Conservation (phyloP, 1,284 basidiomycete species). For the Leccinum pallidistipes region DNA sequence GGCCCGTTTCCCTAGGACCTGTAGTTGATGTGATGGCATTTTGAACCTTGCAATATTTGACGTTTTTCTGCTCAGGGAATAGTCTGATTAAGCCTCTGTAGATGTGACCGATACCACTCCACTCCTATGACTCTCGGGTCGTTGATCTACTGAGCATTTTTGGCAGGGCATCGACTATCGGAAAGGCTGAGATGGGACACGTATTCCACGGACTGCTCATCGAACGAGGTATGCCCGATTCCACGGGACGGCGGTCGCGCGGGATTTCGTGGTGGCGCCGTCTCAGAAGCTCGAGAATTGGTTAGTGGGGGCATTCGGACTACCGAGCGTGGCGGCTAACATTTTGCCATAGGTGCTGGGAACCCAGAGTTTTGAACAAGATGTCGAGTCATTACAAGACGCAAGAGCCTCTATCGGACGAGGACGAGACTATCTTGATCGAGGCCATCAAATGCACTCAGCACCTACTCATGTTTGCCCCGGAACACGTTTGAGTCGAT, state of each 20-base stretch:
- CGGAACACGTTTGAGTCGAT: slow-evolving; percentile 64
- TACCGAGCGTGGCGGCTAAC: neutral
- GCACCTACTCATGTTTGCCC: slow-evolving; percentile 95
- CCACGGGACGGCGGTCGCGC: too few species aligned
- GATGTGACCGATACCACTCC: neutral
- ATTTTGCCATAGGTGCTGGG: slow-evolving; percentile 61
- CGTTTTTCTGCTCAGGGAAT: neutral
- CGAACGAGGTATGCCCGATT: too few species aligned
- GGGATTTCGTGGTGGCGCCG: too few species aligned
- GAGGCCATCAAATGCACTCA: slow-evolving; percentile 97
- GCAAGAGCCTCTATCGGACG: slow-evolving; percentile 63
- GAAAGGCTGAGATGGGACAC: slow-evolving; percentile 68
- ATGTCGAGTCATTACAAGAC: slow-evolving; percentile 76
- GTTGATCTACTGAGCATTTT: neutral
- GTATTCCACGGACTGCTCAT: slow-evolving; percentile 35
- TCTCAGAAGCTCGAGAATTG: too few species aligned
- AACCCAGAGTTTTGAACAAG: slow-evolving; percentile 67
- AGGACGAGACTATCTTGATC: slow-evolving; percentile 86
- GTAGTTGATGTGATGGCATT: neutral
- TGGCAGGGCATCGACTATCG: neutral
- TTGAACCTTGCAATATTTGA: neutral
- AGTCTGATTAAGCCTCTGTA: neutral
- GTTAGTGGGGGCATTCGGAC: neutral
- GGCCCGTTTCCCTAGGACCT: slow-evolving; percentile 31
- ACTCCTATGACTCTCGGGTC: neutral